phyloP scores from a whole-genome alignment of 148 eudicot genomes.

The Camellia granthamiana region DNA sequence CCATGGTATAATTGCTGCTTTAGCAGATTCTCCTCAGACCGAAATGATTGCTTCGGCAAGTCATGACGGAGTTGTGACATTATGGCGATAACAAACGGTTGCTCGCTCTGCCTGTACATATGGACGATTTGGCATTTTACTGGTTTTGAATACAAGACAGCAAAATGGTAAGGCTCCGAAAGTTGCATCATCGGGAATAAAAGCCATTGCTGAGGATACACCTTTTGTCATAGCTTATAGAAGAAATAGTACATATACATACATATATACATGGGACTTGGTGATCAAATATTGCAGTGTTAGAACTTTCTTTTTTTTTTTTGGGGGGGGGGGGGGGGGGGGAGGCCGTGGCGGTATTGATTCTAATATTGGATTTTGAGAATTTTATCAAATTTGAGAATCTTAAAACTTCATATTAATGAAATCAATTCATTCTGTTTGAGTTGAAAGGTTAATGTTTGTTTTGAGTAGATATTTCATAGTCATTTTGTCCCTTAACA shows the following conservation, averaged over 20 bases:
- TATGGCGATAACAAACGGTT: conserved; percentile 34
- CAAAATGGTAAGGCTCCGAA: background rate
- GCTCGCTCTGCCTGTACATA: background rate
- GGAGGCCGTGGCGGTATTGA: background rate
- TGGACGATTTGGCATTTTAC: background rate
- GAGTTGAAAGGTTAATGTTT: background rate
- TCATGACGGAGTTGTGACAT: conserved; percentile 40
- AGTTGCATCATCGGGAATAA: conserved; percentile 3
- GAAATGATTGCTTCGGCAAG: conserved; percentile 50
- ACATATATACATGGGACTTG: background rate
- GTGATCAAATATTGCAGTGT: background rate
- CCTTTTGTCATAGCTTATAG: background rate
- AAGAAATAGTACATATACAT: background rate
- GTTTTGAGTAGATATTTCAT: too few relatives aligned
- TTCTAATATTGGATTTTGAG: background rate
- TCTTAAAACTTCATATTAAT: too few relatives aligned
- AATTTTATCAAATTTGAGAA: conserved; percentile 1
- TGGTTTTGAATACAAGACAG: background rate
- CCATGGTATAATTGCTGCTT: conserved; percentile 26
- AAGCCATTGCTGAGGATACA: background rate
- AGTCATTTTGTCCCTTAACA: too few relatives aligned
- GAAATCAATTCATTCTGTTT: too few relatives aligned
- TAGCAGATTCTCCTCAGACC: conserved; percentile 34
- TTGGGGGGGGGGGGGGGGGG: too few relatives aligned
- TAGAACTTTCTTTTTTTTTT: background rate